Evolutionary conservation across 768 basidiomycete genomes (phyloP).

Genomic region (Boletellus emodensis): DNA sequence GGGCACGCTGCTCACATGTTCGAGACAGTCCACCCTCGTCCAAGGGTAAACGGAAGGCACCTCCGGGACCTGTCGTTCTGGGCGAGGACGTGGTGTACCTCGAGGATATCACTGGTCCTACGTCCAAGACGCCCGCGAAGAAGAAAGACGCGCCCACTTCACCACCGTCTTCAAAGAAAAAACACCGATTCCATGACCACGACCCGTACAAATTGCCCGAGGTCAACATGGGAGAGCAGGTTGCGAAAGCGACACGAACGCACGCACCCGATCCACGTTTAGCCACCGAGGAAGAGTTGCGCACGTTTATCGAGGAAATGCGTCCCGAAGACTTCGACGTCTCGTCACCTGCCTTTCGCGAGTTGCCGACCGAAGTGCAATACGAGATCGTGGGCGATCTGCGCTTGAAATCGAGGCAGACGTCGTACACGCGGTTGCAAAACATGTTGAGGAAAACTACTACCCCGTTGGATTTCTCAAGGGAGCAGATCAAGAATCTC

Average conservation of each 20-base stretch:
- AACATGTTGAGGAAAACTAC: slow-evolving; percentile 78
- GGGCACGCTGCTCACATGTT: neutral
- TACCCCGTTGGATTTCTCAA: slow-evolving; percentile 93
- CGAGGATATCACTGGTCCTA: slow-evolving; percentile 69
- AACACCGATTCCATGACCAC: slow-evolving; percentile 64
- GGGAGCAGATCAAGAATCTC: slow-evolving; percentile 89
- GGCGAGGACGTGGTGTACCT: slow-evolving; percentile 80
- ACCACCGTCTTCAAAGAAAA: slow-evolving; percentile 52
- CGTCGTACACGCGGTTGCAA: slow-evolving; percentile 85
- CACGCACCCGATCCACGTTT: slow-evolving; percentile 81
- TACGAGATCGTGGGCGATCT: slow-evolving; percentile 98
- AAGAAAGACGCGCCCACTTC: slow-evolving; percentile 30
- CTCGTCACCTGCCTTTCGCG: slow-evolving; percentile 81
- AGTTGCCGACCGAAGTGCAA: slow-evolving; percentile 92
- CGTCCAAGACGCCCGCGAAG: slow-evolving; percentile 48
- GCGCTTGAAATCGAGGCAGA: slow-evolving; percentile 90
- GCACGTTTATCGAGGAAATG: slow-evolving; percentile 93
- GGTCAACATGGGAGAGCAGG: slow-evolving; percentile 60
- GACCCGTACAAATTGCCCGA: slow-evolving; percentile 95
- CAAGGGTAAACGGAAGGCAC: slow-evolving; percentile 45
- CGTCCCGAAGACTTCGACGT: slow-evolving; percentile 94
- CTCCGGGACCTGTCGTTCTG: slow-evolving; percentile 47
- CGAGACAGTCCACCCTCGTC: slow-evolving; percentile 22
- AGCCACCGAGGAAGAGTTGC: slow-evolving; percentile 94
- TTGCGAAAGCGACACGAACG: slow-evolving; percentile 59